Percentiles rank a stretch among this genome's conserved stretches.
These are phyloP conservation scores for Termitomyces sp. DNA, from an alignment of 768 basidiomycete species.

Conservation along the genomic window DNA sequence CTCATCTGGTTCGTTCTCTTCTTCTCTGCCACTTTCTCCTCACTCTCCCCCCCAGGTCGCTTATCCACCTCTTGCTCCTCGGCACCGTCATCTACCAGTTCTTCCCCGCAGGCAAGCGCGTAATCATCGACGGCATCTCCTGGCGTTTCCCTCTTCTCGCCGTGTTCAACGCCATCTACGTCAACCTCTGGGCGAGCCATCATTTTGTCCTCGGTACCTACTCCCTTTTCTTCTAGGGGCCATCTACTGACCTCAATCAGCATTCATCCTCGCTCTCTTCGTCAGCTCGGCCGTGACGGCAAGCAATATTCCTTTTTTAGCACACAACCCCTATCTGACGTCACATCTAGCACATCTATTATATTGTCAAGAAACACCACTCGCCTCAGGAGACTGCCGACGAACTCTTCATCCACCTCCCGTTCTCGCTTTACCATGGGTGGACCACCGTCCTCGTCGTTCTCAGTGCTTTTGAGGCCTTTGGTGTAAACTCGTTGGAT, in stretches of 20 bases:
- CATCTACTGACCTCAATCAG: slow-evolving; percentile 28
- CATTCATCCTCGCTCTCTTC: slow-evolving; percentile 85
- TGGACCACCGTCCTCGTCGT: slow-evolving; percentile 85
- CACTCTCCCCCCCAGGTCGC: slow-evolving; percentile 44
- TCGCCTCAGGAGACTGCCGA: slow-evolving; percentile 57
- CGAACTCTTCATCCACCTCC: slow-evolving; percentile 90
- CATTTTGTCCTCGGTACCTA: slow-evolving; percentile 61
- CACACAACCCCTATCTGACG: slow-evolving; percentile 20
- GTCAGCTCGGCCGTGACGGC: slow-evolving; percentile 68
- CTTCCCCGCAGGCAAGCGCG: slow-evolving; percentile 66
- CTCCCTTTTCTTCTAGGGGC: not conserved
- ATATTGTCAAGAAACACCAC: slow-evolving; percentile 86
- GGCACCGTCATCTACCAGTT: slow-evolving; percentile 91
- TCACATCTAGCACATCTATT: slow-evolving; percentile 78
- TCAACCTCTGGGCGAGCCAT: slow-evolving; percentile 77
- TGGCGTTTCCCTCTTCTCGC: slow-evolving; percentile 92
- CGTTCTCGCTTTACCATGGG: slow-evolving; percentile 94
- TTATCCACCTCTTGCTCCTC: slow-evolving; percentile 87
- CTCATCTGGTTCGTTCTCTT: slow-evolving; percentile 64
- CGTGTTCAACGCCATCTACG: slow-evolving; percentile 83
- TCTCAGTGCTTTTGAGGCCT: slow-evolving; percentile 81
- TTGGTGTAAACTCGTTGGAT: slow-evolving; percentile 68
- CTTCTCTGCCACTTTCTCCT: slow-evolving; percentile 12
- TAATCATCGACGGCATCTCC: slow-evolving; percentile 80
- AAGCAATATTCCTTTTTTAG: slow-evolving; percentile 15